phyloP scores from a whole-genome alignment of 306 rosid genomes.

The Cicer arietinum region DNA sequence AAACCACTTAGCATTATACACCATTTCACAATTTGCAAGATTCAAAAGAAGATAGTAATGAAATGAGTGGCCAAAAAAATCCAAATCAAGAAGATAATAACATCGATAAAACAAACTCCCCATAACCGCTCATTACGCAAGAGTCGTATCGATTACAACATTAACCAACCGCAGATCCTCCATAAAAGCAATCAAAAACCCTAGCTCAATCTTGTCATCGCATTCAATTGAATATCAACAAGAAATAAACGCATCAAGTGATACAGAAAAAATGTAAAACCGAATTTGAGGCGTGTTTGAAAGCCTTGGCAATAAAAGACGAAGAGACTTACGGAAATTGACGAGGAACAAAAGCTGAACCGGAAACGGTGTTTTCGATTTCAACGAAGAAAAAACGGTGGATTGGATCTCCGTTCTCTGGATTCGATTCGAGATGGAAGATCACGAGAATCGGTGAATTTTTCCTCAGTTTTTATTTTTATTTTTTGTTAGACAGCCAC shows the following conservation, averaged over 20 bases:
- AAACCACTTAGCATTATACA: constrained; percentile 14
- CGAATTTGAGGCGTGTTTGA: neutral
- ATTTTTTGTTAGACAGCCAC: constrained; percentile 8
- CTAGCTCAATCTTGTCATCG: constrained; percentile 5
- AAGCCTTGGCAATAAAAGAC: neutral
- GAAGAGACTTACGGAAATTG: constrained; percentile 38
- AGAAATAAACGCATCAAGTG: neutral
- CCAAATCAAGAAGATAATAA: neutral
- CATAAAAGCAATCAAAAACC: constrained; percentile 17
- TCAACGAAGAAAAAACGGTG: constrained; percentile 24
- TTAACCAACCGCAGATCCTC: neutral
- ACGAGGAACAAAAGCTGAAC: constrained; percentile 40
- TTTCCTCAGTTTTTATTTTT: neutral
- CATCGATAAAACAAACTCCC: neutral
- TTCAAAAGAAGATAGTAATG: neutral
- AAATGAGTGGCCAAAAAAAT: too few species aligned
- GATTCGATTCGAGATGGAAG: constrained; percentile 43
- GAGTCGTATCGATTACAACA: neutral
- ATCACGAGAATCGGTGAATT: constrained; percentile 36
- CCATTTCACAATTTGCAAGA: constrained; percentile 32
- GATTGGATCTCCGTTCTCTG: constrained; percentile 33
- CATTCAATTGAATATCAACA: neutral
- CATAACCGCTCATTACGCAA: neutral
- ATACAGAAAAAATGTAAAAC: constrained; percentile 8
- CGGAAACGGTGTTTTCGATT: constrained; percentile 15